phyloP scores from a whole-genome alignment of 2,329 filamentous ascomycete species.

The Raffaelea ambrosiae region DNA sequence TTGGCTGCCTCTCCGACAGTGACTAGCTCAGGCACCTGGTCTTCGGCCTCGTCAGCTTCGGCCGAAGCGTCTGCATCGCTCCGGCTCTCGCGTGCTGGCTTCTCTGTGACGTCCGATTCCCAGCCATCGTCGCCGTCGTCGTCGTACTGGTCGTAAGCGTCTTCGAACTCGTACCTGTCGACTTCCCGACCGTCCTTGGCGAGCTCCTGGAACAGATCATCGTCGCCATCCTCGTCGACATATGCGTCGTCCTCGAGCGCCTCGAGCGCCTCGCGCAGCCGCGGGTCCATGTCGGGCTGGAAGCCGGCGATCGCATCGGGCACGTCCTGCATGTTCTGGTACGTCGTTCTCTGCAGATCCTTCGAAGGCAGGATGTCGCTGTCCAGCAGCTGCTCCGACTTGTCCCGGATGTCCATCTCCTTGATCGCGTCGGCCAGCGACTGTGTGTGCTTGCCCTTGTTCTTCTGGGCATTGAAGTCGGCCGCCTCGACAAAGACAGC shows the following conservation, averaged over 20 bases:
- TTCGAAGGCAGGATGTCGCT: constrained; percentile 71
- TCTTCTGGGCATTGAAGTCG: constrained; percentile 45
- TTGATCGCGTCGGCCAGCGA: constrained; percentile 75
- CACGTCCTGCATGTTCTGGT: constrained; percentile 87
- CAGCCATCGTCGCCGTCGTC: constrained; percentile 73
- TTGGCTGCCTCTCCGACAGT: constrained; percentile 4
- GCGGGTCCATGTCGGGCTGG: constrained; percentile 95
- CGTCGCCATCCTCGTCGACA: constrained; percentile 72
- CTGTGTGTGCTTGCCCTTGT: constrained; percentile 66
- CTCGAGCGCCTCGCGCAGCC: constrained; percentile 82
- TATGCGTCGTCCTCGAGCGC: constrained; percentile 93
- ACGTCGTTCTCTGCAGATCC: constrained; percentile 67
- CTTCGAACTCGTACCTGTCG: constrained; percentile 68
- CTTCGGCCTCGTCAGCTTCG: constrained; percentile 35
- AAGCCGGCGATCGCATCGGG: constrained; percentile 90
- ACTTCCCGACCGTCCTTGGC: constrained; percentile 40
- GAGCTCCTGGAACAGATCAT: constrained; percentile 64
- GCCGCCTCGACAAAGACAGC: constrained; percentile 75
- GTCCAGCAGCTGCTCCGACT: constrained; percentile 53
- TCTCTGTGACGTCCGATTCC: constrained; percentile 91
- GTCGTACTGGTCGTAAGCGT: constrained; percentile 55
- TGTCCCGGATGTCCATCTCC: constrained; percentile 47
- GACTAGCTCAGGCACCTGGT: constrained; percentile 40
- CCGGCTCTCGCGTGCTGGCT: constrained; percentile 32
- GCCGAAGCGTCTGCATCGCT: not conserved